Evolutionary conservation across 495 filamentous ascomycete genomes (phyloP).

Genomic region (Xylaria sp.): DNA sequence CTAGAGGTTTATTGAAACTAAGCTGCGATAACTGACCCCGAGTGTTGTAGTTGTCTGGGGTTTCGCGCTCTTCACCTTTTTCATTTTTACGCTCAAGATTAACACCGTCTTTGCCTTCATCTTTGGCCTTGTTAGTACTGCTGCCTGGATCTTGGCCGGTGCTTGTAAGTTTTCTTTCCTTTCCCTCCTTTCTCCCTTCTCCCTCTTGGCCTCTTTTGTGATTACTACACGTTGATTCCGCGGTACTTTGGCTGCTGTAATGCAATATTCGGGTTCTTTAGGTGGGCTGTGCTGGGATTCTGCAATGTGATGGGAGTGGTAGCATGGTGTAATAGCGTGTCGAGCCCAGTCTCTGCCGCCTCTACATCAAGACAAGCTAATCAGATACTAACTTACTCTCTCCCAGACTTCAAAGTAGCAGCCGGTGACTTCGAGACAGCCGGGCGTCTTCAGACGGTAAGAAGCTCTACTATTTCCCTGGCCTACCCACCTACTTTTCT

Average conservation of each 20-base stretch:
- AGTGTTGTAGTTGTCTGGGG: constrained; percentile 67
- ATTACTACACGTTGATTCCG: not conserved
- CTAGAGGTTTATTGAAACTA: no score
- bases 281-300: no score
- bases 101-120: constrained; percentile 61
- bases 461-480: constrained; percentile 1
- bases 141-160: constrained; percentile 54
- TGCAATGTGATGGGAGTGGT: not conserved
- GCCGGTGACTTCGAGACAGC: constrained; percentile 53
- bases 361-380: not conserved
- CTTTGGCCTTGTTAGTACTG: constrained; percentile 58
- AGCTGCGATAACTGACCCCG: no score
- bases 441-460: constrained; percentile 53
- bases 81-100: constrained; percentile 61
- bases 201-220: not conserved
- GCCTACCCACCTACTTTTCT: not conserved
- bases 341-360: not conserved
- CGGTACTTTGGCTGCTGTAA: not conserved
- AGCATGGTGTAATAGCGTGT: not conserved
- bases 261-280: not conserved
- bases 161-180: constrained; percentile 39
- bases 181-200: not conserved
- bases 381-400: not conserved
- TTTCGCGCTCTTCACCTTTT: constrained; percentile 63
- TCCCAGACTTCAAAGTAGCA: constrained; percentile 53